Percentiles rank a stretch among this genome's conserved stretches.
Evolutionary conservation across 2,329 filamentous ascomycete species (phyloP).

Genomic region (Cytospora piceae): DNA sequence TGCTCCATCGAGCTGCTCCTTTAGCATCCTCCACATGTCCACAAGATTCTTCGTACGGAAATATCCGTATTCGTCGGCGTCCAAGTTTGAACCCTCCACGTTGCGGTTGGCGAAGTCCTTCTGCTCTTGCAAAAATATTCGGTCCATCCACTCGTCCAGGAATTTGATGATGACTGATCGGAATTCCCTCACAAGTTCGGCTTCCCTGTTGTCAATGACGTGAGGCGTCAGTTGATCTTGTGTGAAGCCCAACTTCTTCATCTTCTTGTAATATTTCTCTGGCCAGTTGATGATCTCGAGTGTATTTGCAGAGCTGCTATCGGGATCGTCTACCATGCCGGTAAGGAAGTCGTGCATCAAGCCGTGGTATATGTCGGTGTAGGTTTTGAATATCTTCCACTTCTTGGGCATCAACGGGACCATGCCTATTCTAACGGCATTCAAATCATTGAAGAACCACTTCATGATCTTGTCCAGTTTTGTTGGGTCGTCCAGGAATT

Average conservation of each 20-base stretch:
- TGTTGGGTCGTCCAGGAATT: slow-evolving; percentile 82
- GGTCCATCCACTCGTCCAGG: slow-evolving; percentile 96
- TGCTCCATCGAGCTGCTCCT: slow-evolving; percentile 87
- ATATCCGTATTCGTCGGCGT: slow-evolving; percentile 85
- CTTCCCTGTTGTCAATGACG: slow-evolving; percentile 86
- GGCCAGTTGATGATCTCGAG: slow-evolving; percentile 94
- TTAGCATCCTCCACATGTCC: slow-evolving; percentile 96
- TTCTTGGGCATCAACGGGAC: slow-evolving; percentile 88
- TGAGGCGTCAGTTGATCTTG: slow-evolving; percentile 80
- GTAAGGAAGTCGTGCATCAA: slow-evolving; percentile 95
- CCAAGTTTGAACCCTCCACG: slow-evolving; percentile 74
- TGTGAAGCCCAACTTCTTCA: slow-evolving; percentile 83
- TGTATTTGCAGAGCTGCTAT: slow-evolving; percentile 83
- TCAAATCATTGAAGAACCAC: slow-evolving; percentile 98
- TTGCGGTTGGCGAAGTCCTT: slow-evolving; percentile 79
- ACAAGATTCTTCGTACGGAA: slow-evolving; percentile 90
- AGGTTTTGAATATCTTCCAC: slow-evolving; percentile 93
- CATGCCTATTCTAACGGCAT: slow-evolving; percentile 93
- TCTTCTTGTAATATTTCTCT: slow-evolving; percentile 94
- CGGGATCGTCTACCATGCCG: slow-evolving; percentile 78
- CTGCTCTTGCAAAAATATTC: slow-evolving; percentile 82
- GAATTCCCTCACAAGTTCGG: slow-evolving; percentile 91
- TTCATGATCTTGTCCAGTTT: slow-evolving; percentile 84
- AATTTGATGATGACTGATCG: slow-evolving; percentile 92
- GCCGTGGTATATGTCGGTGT: slow-evolving; percentile 86